Evolutionary conservation across 345 rosid genomes (phyloP).

Genomic region (Citrus maxima): DNA sequence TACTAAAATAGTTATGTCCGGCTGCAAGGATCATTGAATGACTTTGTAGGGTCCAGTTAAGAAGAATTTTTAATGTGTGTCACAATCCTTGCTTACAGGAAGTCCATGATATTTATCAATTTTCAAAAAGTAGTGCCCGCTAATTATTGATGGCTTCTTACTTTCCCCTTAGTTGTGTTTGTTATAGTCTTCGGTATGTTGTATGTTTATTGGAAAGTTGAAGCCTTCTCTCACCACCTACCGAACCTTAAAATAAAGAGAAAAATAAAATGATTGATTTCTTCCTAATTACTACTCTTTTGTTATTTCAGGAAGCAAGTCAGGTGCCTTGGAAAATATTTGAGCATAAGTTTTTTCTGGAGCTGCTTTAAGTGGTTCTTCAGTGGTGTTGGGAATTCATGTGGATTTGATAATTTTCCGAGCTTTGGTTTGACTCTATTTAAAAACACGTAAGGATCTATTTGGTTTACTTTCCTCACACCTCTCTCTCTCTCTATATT

Average conservation of each 20-base stretch:
- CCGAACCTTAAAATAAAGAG: background rate
- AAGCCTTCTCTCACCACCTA: background rate
- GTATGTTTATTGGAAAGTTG: background rate
- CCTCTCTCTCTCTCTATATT: background rate
- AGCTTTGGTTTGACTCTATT: constrained; percentile 74
- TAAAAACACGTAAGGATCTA: constrained; percentile 70
- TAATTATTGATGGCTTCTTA: background rate
- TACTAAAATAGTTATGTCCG: background rate
- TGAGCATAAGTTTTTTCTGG: constrained; percentile 85
- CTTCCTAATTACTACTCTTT: constrained; percentile 4
- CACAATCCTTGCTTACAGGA: background rate
- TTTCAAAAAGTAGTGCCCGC: background rate
- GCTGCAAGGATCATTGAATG: background rate
- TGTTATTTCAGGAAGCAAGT: constrained; percentile 71
- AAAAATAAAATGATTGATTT: background rate
- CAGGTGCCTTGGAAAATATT: constrained; percentile 79
- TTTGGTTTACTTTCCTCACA: constrained; percentile 11
- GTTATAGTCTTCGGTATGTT: background rate
- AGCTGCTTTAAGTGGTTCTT: constrained; percentile 99
- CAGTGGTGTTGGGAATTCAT: constrained; percentile 88
- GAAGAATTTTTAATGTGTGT: too few species aligned
- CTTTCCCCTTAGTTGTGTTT: background rate
- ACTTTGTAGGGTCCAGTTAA: background rate
- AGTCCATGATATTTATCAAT: background rate
- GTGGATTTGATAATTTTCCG: constrained; percentile 95